phyloP scores from a whole-genome alignment of 495 filamentous ascomycete genomes.

The Talaromyces thailandensis region DNA sequence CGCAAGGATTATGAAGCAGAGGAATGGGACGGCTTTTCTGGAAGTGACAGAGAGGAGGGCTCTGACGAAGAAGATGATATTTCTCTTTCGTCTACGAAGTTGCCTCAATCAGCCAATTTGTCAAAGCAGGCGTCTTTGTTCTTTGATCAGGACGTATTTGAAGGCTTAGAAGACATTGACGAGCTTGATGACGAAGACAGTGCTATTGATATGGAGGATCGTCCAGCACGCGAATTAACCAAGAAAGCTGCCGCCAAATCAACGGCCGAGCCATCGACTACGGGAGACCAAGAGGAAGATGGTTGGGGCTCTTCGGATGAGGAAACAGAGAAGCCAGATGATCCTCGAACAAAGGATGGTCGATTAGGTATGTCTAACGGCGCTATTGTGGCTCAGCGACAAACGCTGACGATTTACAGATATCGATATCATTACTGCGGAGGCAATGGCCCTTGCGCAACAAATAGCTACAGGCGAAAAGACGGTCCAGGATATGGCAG shows the following conservation, averaged over 20 bases:
- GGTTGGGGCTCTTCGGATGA: constrained; percentile 40
- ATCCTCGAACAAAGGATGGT: constrained; percentile 59
- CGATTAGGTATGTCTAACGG: constrained; percentile 42
- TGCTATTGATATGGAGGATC: constrained; percentile 36
- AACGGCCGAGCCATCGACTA: constrained; percentile 33
- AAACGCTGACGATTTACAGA: constrained; percentile 44
- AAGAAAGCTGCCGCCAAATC: constrained; percentile 16
- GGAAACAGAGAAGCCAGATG: constrained; percentile 59
- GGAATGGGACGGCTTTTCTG: constrained; percentile 88
- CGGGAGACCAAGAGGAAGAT: constrained; percentile 40
- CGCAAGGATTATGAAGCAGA: constrained; percentile 75
- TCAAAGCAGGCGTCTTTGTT: constrained; percentile 80
- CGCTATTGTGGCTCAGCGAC: neutral
- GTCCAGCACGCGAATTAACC: constrained; percentile 11
- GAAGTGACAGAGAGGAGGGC: constrained; percentile 45
- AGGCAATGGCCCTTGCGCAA: constrained; percentile 98
- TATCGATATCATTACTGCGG: constrained; percentile 97
- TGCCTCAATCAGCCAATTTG: constrained; percentile 43
- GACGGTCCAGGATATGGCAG: constrained; percentile 64
- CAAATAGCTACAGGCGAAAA: constrained; percentile 80
- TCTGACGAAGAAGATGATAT: constrained; percentile 43
- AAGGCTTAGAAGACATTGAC: constrained; percentile 54
- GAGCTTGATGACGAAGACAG: constrained; percentile 34
- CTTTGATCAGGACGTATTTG: constrained; percentile 94
- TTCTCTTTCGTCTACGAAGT: constrained; percentile 33